Conservation (phyloP, 2,329 filamentous ascomycete genomes). For the Aspergillus ruber region DNA sequence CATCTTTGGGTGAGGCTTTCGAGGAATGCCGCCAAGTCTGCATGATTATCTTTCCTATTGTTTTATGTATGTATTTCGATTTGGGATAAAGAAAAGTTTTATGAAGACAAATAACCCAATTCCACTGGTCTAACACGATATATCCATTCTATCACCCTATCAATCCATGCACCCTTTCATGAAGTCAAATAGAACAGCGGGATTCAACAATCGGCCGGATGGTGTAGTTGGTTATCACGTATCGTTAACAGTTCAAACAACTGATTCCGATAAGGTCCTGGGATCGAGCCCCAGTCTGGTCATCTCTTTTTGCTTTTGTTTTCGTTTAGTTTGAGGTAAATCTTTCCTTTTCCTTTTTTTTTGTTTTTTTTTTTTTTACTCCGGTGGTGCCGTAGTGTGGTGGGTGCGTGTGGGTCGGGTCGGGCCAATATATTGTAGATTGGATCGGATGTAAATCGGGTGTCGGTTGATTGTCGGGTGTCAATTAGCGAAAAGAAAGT, state of each 20-base stretch:
- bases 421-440: no score
- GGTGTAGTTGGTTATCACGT: constrained; percentile 28
- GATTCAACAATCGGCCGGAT: constrained; percentile 11
- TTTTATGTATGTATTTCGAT: background rate
- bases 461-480: no score
- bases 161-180: background rate
- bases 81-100: background rate
- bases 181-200: rapidly evolving
- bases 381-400: no score
- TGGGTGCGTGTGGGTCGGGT: no score
- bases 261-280: constrained; percentile 1
- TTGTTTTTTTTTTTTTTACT: background rate
- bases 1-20: constrained; percentile 9
- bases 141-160: no score
- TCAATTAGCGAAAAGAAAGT: no score
- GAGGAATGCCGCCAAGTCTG: constrained; percentile 1
- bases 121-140: no score
- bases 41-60: background rate
- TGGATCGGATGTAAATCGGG: no score
- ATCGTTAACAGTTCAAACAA: constrained; percentile 20
- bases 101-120: no score
- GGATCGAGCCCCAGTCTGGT: constrained; percentile 2
- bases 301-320: background rate
- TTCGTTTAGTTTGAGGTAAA: background rate
- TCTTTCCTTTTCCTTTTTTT: background rate